phyloP scores from a whole-genome alignment of 192 early-diverging fungal species.

The Linnemannia hyalina region DNA sequence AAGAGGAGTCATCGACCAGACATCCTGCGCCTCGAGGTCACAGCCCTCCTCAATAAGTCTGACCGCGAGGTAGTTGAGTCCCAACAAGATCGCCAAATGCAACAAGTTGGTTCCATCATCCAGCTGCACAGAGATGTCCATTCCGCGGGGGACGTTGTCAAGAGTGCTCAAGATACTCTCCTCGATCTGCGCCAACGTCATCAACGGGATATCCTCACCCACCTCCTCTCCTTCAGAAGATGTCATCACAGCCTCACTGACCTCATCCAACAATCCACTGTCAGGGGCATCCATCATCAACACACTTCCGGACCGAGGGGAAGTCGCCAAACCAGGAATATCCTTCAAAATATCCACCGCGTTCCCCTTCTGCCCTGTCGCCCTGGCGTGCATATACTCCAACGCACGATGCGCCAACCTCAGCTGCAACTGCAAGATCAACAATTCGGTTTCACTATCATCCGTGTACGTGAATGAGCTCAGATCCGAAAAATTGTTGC shows the following conservation, averaged over 20 bases:
- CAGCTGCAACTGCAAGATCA: slow-evolving; percentile 47
- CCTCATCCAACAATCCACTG: neutral
- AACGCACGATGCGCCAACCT: slow-evolving; percentile 45
- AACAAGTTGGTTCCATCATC: slow-evolving; percentile 49
- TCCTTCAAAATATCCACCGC: slow-evolving; percentile 34
- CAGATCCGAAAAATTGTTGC: slow-evolving; percentile 33
- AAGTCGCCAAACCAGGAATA: slow-evolving; percentile 33
- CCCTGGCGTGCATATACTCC: slow-evolving; percentile 41
- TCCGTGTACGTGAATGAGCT: slow-evolving; percentile 51
- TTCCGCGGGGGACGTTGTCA: slow-evolving; percentile 11
- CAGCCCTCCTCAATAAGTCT: slow-evolving; percentile 46
- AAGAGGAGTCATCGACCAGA: slow-evolving; percentile 35
- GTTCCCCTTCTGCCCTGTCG: slow-evolving; percentile 37
- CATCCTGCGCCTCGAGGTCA: slow-evolving; percentile 38
- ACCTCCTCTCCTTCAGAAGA: neutral
- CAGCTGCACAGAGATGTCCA: slow-evolving; percentile 50
- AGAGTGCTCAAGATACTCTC: slow-evolving; percentile 32
- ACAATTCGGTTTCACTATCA: slow-evolving; percentile 38
- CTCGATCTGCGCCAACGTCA: slow-evolving; percentile 32
- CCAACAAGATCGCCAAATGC: slow-evolving; percentile 36
- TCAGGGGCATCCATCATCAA: slow-evolving; percentile 9
- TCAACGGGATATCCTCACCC: neutral
- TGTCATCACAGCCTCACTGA: neutral
- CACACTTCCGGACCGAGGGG: slow-evolving; percentile 16
- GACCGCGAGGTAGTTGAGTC: slow-evolving; percentile 10